Conservation (phyloP, 176 grass and related monocot species). For the Bothriochloa decipiens region DNA sequence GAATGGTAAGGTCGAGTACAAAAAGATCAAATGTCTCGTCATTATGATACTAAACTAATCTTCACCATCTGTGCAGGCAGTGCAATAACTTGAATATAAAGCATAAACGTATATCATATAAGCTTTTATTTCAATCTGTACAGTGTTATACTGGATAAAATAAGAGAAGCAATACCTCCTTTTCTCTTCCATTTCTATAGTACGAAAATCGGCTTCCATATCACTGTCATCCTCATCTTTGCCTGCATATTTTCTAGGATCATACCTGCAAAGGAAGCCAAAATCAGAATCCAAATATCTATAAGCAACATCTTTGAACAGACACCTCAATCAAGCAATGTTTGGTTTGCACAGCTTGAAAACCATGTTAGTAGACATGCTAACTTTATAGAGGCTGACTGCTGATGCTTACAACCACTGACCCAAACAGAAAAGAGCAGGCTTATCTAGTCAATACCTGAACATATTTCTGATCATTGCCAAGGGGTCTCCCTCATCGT, state of each 20-base stretch:
- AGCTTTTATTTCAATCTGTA: slow-evolving; percentile 1
- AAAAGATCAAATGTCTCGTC: not conserved
- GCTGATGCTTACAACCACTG: not conserved
- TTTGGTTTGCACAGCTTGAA: not conserved
- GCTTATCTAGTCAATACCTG: slow-evolving; percentile 48
- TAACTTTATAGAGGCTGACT: not conserved
- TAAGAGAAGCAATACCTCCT: slow-evolving; percentile 56
- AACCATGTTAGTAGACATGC: not conserved
- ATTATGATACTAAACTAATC: too few relatives aligned
- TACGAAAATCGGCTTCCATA: slow-evolving; percentile 97
- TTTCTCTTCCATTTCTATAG: slow-evolving; percentile 88
- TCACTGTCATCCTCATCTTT: slow-evolving; percentile 93
- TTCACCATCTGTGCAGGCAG: not conserved
- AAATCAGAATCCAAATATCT: slow-evolving; percentile 21
- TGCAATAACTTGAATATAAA: slow-evolving; percentile 14
- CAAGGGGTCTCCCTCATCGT: slow-evolving; percentile 63
- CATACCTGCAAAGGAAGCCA: slow-evolving; percentile 64
- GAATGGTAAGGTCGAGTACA: not conserved
- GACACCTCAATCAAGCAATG: not conserved
- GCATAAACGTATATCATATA: not conserved
- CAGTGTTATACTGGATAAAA: not conserved
- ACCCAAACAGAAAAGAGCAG: slow-evolving; percentile 7
- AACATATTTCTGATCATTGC: slow-evolving; percentile 84
- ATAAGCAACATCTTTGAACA: slow-evolving; percentile 13
- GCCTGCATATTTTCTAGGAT: slow-evolving; percentile 80